Base-by-base conservation (phyloP, 352 stramenopile species). In the Pythium brachiatum region DNA sequence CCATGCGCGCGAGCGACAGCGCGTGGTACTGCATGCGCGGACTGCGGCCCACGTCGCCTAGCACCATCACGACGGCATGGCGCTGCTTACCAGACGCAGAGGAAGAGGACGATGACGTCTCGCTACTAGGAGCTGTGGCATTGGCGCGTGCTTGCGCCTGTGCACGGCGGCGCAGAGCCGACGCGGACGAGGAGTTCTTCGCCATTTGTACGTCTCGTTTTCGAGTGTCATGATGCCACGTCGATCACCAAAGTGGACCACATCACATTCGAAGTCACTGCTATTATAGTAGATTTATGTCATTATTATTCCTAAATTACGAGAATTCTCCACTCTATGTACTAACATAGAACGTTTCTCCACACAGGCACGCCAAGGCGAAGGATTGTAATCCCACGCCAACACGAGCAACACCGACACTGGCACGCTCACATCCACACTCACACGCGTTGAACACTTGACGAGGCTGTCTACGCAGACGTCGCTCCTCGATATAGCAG, bases 21-120 rank as follows among this genome's bases (percentile, higher is more conserved):
- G 95, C 90, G 74, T 99, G 98, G 75, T 99, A 99, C 76, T 99
- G 97, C 98, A 99, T 99, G 20, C 98, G 90, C 50, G 98, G 98
- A 62, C 93, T 99, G 66, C 97, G 86, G 7, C 97, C 97, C 1
- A 99, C 78, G 69, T 98, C 95, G 20, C 95, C 95, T 20, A 98
- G 77, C 34, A 98, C 95, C 73, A 98, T 78, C 44, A 98, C 90
- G 11, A 96, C 76, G n/a, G 83, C 84, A 59, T 97, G 88, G 39
- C 79, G 81, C 38, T 53, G 32, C 7, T 25, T 32, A 0, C 21
- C 9, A 9, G 36, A 38, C 7, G n/a, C n/a, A 20, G n/a, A n/a
- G 0, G 23, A 25, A 29, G 43, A 34, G 11, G 23, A 11, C 29
- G 12, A 15, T 53, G 41, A 23, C 15, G 29, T 21, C 7, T 8